Evolutionary conservation across 805 yeast species (phyloP).

Genomic region (Ascoidea asiatica): DNA sequence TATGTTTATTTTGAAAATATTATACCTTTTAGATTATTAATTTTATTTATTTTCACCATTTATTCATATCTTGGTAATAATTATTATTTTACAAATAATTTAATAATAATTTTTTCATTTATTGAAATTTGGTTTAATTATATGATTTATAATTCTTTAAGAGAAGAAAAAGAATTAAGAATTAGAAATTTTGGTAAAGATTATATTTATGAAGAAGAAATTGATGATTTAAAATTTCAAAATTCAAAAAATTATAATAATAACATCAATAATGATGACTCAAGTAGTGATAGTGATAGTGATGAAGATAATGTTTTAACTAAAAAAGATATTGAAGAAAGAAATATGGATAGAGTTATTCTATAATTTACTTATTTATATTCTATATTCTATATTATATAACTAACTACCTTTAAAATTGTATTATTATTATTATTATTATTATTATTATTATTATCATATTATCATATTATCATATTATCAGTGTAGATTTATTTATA

Average conservation of each 20-base stretch:
- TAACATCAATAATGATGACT: not conserved
- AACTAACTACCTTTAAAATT: too few relatives aligned
- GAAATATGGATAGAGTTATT: too few relatives aligned
- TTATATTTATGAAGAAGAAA: not conserved
- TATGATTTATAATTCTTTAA: constrained; percentile 34
- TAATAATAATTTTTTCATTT: constrained; percentile 35
- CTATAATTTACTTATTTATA: too few relatives aligned
- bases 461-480: too few relatives aligned
- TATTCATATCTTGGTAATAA: constrained; percentile 28
- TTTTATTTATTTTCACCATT: constrained; percentile 28
- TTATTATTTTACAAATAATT: constrained; percentile 30
- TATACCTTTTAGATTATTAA: constrained; percentile 34
- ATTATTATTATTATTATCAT: too few relatives aligned
- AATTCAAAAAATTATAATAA: too few relatives aligned
- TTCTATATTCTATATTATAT: too few relatives aligned
- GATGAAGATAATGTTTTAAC: not conserved
- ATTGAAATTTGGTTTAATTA: constrained; percentile 45
- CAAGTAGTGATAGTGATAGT: not conserved
- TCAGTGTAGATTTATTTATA: too few relatives aligned
- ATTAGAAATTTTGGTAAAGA: not conserved
- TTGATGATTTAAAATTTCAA: too few relatives aligned
- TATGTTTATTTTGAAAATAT: constrained; percentile 33
- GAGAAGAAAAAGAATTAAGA: constrained; percentile 29
- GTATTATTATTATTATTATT: too few relatives aligned
- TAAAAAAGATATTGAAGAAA: too few relatives aligned